Evolutionary conservation across 164 flowering plant genomes (phyloP), one percentile per base, ranked within the genome.

Genomic region (Nelumbo lutea): DNA sequence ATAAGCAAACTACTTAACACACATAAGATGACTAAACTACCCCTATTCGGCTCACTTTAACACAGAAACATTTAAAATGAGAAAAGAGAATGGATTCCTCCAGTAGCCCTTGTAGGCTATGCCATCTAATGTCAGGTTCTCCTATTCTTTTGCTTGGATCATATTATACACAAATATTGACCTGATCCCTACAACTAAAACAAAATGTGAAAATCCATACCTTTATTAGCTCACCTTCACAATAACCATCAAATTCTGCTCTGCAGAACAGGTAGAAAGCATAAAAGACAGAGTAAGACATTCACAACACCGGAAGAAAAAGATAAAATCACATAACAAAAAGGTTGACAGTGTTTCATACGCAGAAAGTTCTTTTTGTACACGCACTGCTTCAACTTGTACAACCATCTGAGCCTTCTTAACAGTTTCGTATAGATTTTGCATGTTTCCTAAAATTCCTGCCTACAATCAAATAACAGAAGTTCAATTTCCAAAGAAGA

Each of bases 341-440:
- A 14, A 43, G 46, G 72, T n/a, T 58, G 43, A 53, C 61, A 42
- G 59, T 53, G 15, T 56, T 43, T 68, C 93, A 72, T 88, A 94
- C 98, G 66, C 91, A 61, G 97, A 89, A 68, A 94, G 97, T 77
- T 94, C 98, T 75, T 94, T 91, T 74, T 94, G 98, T 48, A 94
- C 93, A 61, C 87, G 88, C 44, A 91, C 97, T 67, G 96, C 98
- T 83, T 94, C 98, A 69, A 94, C 98, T 84, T 91, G 98, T 75
- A 91, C 98, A 55, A 91, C 97, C 89, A 82, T 88, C 60, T 94
- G 96, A 4, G 98, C 98, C 82, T 91, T 94, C 83, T 90, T 94
- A 62, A 94, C 95, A 13, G 96, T 88, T 73, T 94, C 98, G 63
- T 83, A 94, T 9, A 91, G 75, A 74, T 88, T 90, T 75, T 87